phyloP scores from a whole-genome alignment of 768 basidiomycete species.

The Russula vinacea region DNA sequence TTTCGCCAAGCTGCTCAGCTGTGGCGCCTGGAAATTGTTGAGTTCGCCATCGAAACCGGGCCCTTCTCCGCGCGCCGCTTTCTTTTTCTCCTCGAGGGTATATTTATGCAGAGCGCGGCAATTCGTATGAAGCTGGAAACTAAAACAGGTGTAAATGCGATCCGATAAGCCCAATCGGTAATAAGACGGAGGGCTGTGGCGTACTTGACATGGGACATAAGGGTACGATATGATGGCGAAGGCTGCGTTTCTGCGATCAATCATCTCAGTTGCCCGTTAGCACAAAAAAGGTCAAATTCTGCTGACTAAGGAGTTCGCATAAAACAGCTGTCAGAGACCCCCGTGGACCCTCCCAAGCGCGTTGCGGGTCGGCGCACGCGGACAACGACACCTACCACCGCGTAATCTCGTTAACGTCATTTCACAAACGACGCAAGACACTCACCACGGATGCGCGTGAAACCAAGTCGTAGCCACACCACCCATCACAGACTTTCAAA shows the following conservation, averaged over 20 bases:
- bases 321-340: conserved; percentile 29
- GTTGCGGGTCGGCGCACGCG: conserved; percentile 30
- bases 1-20: conserved; percentile 21
- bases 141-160: conserved; percentile 6
- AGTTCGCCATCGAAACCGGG: conserved; percentile 20
- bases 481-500: conserved; percentile 29
- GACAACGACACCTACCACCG: conserved; percentile 26
- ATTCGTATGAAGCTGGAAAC: conserved; percentile 15
- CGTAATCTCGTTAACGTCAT: background rate
- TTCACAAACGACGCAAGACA: background rate
- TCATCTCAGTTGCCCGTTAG: background rate
- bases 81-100: conserved; percentile 18
- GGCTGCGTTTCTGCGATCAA: background rate
- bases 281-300: conserved; percentile 1
- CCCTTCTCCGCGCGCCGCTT: conserved; percentile 14
- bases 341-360: conserved; percentile 30
- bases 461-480: conserved; percentile 11
- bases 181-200: conserved; percentile 3
- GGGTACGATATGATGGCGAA: conserved; percentile 5
- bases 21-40: conserved; percentile 24
- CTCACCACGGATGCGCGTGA: conserved; percentile 15
- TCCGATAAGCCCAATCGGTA: background rate
- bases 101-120: conserved; percentile 15
- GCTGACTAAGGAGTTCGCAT: conserved; percentile 17
- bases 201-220: conserved; percentile 25